A percentile compares a stretch with the other conserved stretches of the same genome.
Conservation (phyloP, 192 early-diverging fungal genomes). For the Funneliformis geosporum region DNA sequence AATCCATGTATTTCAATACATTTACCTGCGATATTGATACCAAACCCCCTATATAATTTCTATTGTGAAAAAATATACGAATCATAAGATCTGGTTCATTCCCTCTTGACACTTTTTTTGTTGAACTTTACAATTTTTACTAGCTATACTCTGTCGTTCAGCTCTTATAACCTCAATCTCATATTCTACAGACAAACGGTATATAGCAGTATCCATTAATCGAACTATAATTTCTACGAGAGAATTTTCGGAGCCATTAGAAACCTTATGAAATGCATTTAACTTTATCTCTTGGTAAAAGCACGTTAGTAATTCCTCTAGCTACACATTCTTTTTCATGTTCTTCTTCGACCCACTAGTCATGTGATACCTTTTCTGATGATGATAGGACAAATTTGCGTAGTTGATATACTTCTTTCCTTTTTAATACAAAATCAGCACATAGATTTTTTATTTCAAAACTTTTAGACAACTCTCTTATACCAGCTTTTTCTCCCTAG, state of each 20-base stretch:
- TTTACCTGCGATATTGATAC: conserved; percentile 28
- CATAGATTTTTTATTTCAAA: not conserved
- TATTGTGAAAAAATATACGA: not conserved
- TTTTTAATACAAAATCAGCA: conserved; percentile 13
- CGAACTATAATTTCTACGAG: conserved; percentile 8
- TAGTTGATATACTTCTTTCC: not conserved
- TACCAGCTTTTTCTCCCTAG: not conserved
- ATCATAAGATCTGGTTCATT: conserved; percentile 25
- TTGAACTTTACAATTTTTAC: conserved; percentile 16
- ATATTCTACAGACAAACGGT: conserved; percentile 10
- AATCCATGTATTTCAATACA: conserved; percentile 21
- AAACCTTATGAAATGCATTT: conserved; percentile 17
- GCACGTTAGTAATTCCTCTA: conserved; percentile 9
- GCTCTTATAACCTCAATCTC: conserved; percentile 14
- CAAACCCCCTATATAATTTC: conserved; percentile 19
- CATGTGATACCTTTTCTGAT: not conserved
- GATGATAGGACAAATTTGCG: not conserved
- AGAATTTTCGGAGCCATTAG: conserved; percentile 9
- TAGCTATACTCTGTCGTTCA: conserved; percentile 19
- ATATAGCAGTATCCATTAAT: conserved; percentile 4
- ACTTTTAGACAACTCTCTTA: not conserved
- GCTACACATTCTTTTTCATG: conserved; percentile 5
- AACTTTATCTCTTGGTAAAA: conserved; percentile 25
- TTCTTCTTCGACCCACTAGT: conserved; percentile 7
- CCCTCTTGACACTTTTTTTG: not conserved